phyloP scores from a whole-genome alignment of 371 early-diverging fungal genomes.

The Fennellomyces sp. region DNA sequence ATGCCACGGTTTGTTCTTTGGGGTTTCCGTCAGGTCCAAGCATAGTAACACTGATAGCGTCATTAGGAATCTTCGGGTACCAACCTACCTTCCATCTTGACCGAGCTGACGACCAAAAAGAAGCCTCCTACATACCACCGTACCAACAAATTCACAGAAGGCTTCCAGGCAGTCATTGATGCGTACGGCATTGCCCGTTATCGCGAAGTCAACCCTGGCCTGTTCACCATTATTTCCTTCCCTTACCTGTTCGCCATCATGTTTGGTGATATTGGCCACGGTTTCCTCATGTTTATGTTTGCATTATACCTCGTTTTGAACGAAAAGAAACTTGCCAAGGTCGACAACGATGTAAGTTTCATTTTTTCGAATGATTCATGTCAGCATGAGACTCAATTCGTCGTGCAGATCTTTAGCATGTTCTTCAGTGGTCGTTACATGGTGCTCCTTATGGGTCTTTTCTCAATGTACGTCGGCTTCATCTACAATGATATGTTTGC shows the following conservation, averaged over 20 bases:
- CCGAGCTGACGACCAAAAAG: conserved; percentile 79
- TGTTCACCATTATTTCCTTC: conserved; percentile 97
- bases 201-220: conserved; percentile 99
- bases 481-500: conserved; percentile 99
- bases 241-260: conserved; percentile 99
- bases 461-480: conserved; percentile 97
- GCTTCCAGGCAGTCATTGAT: conserved; percentile 98
- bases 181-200: conserved; percentile 99
- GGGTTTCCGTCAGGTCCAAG: neutral
- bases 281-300: conserved; percentile 80
- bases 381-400: too few relatives aligned
- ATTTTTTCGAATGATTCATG: too few relatives aligned
- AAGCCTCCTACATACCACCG: conserved; percentile 96
- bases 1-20: conserved; percentile 68
- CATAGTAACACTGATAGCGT: too few relatives aligned
- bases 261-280: conserved; percentile 99
- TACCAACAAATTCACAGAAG: conserved; percentile 95
- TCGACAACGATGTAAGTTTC: conserved; percentile 69
- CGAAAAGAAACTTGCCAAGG: conserved; percentile 79
- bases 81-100: conserved; percentile 84
- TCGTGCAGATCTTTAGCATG: conserved; percentile 78
- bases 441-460: conserved; percentile 94
- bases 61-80: conserved; percentile 83
- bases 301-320: conserved; percentile 81
- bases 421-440: conserved; percentile 98